These are phyloP conservation scores for Gloeophyllum trabeum DNA, from an alignment of 768 basidiomycete species.

Conservation along the genomic window DNA sequence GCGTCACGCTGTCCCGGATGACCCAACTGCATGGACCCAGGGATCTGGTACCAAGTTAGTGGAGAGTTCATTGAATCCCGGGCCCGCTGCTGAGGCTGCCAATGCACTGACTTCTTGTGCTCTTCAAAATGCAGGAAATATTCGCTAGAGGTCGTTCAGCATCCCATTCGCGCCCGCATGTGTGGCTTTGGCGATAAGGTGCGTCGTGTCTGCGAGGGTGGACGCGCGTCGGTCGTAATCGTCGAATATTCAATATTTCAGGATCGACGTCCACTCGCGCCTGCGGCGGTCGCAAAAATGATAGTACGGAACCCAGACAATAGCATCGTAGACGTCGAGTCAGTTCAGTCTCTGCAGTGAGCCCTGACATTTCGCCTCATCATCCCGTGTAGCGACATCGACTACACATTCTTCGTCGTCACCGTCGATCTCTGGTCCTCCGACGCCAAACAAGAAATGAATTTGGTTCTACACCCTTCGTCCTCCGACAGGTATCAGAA, in stretches of 20 bases:
- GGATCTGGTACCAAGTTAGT: conserved; percentile 57
- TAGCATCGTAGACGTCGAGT: conserved; percentile 67
- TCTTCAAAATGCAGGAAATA: conserved; percentile 50
- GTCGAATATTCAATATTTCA: conserved; percentile 20
- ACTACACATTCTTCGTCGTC: conserved; percentile 81
- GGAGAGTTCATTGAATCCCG: conserved; percentile 2
- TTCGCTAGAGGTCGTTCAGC: conserved; percentile 75
- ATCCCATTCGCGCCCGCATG: conserved; percentile 86
- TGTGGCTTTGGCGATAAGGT: conserved; percentile 97
- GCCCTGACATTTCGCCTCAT: neutral
- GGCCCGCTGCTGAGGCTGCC: neutral
- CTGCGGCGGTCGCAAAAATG: conserved; percentile 84
- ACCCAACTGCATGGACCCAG: conserved; percentile 57
- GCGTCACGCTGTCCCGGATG: conserved; percentile 20
- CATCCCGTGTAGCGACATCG: conserved; percentile 49
- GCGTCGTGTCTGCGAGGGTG: conserved; percentile 11
- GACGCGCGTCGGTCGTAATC: conserved; percentile 1
- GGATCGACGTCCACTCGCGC: conserved; percentile 89
- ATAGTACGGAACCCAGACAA: conserved; percentile 59
- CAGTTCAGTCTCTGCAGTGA: conserved; percentile 17
- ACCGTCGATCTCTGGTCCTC: conserved; percentile 90
- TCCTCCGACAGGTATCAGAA: conserved; percentile 67
- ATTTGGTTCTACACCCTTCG: conserved; percentile 81
- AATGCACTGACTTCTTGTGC: neutral
- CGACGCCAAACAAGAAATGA: conserved; percentile 75